Percentiles rank a stretch among this genome's conserved stretches.
These are phyloP conservation scores for Ligustrum vulgare DNA, from an alignment of 257 asterid genomes.

Conservation along the genomic window DNA sequence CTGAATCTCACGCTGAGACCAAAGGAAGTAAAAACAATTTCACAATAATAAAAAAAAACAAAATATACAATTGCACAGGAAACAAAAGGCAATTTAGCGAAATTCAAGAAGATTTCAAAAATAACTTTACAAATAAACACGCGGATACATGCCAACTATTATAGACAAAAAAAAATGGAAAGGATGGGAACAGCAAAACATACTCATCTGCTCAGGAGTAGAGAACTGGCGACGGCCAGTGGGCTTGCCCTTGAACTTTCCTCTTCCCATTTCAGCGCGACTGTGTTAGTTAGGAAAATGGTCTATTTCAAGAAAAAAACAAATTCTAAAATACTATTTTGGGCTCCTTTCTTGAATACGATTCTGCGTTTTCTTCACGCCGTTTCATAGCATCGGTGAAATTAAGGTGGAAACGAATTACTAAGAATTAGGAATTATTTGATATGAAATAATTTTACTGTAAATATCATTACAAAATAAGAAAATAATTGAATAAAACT, in stretches of 20 bases:
- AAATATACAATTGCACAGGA: background rate
- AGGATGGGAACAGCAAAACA: constrained; percentile 19
- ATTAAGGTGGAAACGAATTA: no score
- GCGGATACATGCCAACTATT: background rate
- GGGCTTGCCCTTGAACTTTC: constrained; percentile 66
- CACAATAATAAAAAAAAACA: background rate
- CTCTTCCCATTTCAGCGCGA: constrained; percentile 44
- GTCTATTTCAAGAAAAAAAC: constrained; percentile 23
- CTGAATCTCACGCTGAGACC: background rate
- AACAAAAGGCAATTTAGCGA: background rate
- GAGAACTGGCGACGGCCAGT: constrained; percentile 69
- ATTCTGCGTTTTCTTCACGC: constrained; percentile 27
- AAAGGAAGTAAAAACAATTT: background rate
- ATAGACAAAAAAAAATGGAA: background rate
- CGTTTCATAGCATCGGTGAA: no score
- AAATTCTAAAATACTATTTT: constrained; percentile 25
- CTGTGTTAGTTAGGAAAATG: constrained; percentile 1
- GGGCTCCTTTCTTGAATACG: constrained; percentile 31
- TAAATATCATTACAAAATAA: no score
- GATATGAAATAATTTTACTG: no score
- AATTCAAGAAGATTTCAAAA: background rate
- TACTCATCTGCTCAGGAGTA: constrained; percentile 59
- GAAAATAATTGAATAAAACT: no score
- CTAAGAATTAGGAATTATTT: no score
- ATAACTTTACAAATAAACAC: background rate